These are phyloP conservation scores for Ustulina deusta DNA, from an alignment of 2,329 filamentous ascomycete genomes.

Conservation along the genomic window DNA sequence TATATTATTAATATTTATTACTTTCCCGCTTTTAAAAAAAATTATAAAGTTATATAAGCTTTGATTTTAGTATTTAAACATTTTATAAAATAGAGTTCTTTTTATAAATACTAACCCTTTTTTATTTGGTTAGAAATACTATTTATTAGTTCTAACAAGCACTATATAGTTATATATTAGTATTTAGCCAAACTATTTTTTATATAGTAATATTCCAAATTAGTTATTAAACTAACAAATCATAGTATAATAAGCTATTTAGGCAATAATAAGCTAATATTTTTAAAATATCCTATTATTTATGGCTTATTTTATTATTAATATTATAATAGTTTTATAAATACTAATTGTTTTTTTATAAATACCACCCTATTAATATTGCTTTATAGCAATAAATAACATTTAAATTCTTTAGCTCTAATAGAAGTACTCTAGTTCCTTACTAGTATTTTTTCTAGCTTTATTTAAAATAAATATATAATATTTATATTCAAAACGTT, in stretches of 20 bases:
- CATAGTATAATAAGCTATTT: not conserved
- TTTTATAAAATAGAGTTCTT: too few species aligned
- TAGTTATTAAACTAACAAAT: too few species aligned
- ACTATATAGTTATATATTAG: not conserved
- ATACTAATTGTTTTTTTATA: not conserved
- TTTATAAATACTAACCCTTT: not conserved
- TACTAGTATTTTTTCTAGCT: not conserved
- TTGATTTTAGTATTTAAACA: not conserved
- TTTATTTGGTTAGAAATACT: not conserved
- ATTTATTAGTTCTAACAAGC: not conserved
- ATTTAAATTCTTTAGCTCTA: not conserved
- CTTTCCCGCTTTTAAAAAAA: not conserved
- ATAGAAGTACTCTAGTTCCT: not conserved
- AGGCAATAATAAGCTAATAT: not conserved
- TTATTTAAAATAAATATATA: not conserved
- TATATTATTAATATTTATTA: not conserved
- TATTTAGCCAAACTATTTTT: not conserved
- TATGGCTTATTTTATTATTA: not conserved
- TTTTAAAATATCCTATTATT: too few species aligned
- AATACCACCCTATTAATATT: not conserved
- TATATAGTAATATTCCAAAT: not conserved
- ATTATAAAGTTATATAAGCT: too few species aligned
- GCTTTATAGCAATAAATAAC: not conserved
- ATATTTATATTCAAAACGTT: not conserved
- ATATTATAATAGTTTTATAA: not conserved